Percentiles rank a stretch among this genome's conserved stretches.
Conservation (phyloP, 2,329 filamentous ascomycete genomes). For the Blastomyces percursus region DNA sequence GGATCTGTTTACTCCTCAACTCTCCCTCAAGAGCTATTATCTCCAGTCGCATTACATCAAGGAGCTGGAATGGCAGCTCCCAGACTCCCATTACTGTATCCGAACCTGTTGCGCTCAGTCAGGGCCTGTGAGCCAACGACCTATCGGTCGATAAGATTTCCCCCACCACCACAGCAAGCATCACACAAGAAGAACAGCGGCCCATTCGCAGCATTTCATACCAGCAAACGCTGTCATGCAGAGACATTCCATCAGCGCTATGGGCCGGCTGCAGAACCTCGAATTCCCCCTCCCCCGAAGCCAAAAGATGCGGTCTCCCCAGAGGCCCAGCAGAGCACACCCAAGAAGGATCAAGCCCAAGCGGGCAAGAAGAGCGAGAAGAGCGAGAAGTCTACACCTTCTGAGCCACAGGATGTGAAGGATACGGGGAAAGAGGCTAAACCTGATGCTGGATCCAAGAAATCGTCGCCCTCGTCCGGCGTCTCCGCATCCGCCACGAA, state of each 20-base stretch:
- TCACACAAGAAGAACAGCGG: slow-evolving; percentile 11
- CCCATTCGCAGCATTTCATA: slow-evolving; percentile 27
- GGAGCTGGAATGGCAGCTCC: slow-evolving; percentile 45
- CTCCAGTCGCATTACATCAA: background rate
- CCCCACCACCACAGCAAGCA: slow-evolving; percentile 11
- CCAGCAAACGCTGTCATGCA: slow-evolving; percentile 26
- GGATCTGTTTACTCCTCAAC: background rate
- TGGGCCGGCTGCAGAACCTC: slow-evolving; percentile 35
- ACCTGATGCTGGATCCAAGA: slow-evolving; percentile 2
- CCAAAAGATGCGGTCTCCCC: slow-evolving; percentile 18
- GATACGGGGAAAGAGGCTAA: slow-evolving; percentile 11
- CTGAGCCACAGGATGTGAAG: slow-evolving; percentile 16
- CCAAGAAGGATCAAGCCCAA: background rate
- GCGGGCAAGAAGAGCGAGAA: background rate
- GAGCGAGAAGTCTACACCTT: slow-evolving; percentile 7
- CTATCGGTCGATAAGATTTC: slow-evolving; percentile 34
- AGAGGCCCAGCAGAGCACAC: slow-evolving; percentile 7
- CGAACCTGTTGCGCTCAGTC: slow-evolving; percentile 51
- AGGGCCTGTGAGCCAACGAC: slow-evolving; percentile 39
- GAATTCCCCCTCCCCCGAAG: slow-evolving; percentile 28
- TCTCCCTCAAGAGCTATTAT: background rate
- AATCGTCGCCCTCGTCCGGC: background rate
- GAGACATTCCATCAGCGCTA: slow-evolving; percentile 36
- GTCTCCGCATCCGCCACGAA: slow-evolving; percentile 6
- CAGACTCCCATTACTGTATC: slow-evolving; percentile 58